phyloP scores from a whole-genome alignment of 129 eudicot species.

The Mikania micrantha region DNA sequence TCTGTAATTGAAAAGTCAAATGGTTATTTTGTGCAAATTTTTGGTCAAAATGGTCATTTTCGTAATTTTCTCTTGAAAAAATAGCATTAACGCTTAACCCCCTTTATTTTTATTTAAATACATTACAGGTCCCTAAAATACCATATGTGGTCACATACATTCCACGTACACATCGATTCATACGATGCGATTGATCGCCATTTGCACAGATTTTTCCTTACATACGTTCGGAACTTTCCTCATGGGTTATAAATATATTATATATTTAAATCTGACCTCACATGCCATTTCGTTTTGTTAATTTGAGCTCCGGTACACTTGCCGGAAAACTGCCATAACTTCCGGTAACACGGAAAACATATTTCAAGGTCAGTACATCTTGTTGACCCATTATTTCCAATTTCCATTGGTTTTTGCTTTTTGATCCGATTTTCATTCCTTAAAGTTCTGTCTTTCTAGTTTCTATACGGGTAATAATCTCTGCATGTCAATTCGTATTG shows the following conservation, averaged over 20 bases:
- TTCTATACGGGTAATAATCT: neutral
- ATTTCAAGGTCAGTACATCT: neutral
- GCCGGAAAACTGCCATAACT: constrained; percentile 21
- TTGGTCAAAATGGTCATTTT: too few species aligned
- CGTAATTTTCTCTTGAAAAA: too few species aligned
- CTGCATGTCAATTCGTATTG: neutral
- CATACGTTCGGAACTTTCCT: neutral
- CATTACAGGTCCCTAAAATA: too few species aligned
- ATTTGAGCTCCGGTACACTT: neutral
- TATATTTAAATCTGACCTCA: neutral
- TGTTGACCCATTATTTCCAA: neutral
- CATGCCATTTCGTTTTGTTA: neutral
- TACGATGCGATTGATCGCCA: neutral
- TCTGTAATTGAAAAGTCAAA: too few species aligned
- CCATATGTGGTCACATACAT: constrained; percentile 1
- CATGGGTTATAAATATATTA: too few species aligned
- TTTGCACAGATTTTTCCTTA: neutral
- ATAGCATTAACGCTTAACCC: neutral
- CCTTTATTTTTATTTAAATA: neutral
- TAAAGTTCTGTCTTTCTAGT: constrained; percentile 13
- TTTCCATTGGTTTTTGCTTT: constrained; percentile 18
- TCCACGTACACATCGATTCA: neutral
- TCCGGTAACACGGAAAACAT: constrained; percentile 2
- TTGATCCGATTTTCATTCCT: constrained; percentile 49
- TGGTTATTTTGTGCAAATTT: too few species aligned